Evolutionary conservation across 2,329 filamentous ascomycete genomes (phyloP).

Genomic region (Colletotrichum paranaense): DNA sequence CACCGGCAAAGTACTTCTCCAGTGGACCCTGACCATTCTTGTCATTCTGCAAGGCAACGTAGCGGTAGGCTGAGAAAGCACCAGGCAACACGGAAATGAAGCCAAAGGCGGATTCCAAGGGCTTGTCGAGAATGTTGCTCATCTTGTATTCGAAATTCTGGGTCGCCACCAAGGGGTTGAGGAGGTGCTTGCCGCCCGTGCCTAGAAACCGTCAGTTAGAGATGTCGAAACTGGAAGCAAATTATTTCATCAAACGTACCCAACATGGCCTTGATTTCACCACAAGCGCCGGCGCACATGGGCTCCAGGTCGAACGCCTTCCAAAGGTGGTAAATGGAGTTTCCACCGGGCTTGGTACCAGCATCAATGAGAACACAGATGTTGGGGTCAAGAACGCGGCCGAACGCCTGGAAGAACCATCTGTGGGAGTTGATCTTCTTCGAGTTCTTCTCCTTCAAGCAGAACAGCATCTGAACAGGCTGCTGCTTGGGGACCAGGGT

Average conservation of each 20-base stretch:
- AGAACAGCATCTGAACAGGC: slow-evolving; percentile 97
- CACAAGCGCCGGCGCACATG: slow-evolving; percentile 96
- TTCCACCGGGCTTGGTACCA: slow-evolving; percentile 91
- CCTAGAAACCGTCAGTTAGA: too few species aligned
- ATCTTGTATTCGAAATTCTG: slow-evolving; percentile 99
- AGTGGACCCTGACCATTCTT: slow-evolving; percentile 92
- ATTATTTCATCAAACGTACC: slow-evolving; percentile 48
- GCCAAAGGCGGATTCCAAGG: slow-evolving; percentile 94
- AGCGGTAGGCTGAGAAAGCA: slow-evolving; percentile 98
- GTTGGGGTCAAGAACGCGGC: slow-evolving; percentile 90
- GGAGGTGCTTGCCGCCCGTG: slow-evolving; percentile 82
- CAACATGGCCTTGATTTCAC: slow-evolving; percentile 99
- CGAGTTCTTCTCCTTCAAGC: slow-evolving; percentile 98
- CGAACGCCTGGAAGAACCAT: slow-evolving; percentile 99
- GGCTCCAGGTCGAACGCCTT: slow-evolving; percentile 98
- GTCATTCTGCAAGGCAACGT: slow-evolving; percentile 94
- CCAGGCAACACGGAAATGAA: slow-evolving; percentile 97
- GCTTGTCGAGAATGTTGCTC: slow-evolving; percentile 99
- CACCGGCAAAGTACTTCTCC: slow-evolving; percentile 96
- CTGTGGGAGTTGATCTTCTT: slow-evolving; percentile 99
- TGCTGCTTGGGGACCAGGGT: slow-evolving; percentile 86
- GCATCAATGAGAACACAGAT: slow-evolving; percentile 97
- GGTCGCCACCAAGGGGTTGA: slow-evolving; percentile 94
- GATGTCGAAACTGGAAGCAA: too few species aligned
- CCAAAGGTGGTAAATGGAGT: slow-evolving; percentile 98